phyloP scores from a whole-genome alignment of 1,139 yeast species.

The Lizanozyma gosingica region DNA sequence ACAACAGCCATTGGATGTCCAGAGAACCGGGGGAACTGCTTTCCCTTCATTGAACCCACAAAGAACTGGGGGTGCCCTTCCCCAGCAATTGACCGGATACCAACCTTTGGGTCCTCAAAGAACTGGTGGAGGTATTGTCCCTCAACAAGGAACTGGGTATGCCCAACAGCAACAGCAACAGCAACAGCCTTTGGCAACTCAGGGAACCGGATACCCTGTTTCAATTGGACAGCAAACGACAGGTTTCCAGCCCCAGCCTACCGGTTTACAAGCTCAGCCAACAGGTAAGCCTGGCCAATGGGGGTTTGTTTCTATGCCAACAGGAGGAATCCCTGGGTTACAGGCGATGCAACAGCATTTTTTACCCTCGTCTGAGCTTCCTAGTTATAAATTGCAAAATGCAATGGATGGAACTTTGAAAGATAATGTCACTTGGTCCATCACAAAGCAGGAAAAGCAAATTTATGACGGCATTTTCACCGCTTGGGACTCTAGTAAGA shows the following conservation, averaged over 20 bases:
- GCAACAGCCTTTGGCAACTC: constrained; percentile 17
- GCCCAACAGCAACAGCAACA: constrained; percentile 4
- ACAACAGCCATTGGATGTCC: constrained; percentile 7
- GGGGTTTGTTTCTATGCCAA: constrained; percentile 71
- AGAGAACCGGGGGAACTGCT: constrained; percentile 10
- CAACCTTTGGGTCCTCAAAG: constrained; percentile 11
- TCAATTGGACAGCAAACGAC: constrained; percentile 14
- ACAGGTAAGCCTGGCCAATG: constrained; percentile 77
- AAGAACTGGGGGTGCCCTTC: constrained; percentile 5
- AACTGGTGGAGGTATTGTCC: constrained; percentile 14
- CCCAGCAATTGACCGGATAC: constrained; percentile 6
- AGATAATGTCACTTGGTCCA: constrained; percentile 60
- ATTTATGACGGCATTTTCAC: constrained; percentile 81
- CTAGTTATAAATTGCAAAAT: constrained; percentile 36
- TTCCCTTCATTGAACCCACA: constrained; percentile 4
- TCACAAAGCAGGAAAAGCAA: constrained; percentile 77
- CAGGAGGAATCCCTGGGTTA: constrained; percentile 69
- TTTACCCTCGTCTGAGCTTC: constrained; percentile 51
- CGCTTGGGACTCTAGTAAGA: constrained; percentile 70
- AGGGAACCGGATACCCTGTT: constrained; percentile 9
- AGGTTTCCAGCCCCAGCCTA: constrained; percentile 31
- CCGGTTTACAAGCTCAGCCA: constrained; percentile 42
- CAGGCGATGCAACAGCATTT: constrained; percentile 68
- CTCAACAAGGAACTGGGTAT: constrained; percentile 1
- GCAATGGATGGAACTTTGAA: constrained; percentile 45